These are phyloP conservation scores for Claviceps spartinae DNA, from an alignment of 2,329 filamentous ascomycete species.

Conservation along the genomic window DNA sequence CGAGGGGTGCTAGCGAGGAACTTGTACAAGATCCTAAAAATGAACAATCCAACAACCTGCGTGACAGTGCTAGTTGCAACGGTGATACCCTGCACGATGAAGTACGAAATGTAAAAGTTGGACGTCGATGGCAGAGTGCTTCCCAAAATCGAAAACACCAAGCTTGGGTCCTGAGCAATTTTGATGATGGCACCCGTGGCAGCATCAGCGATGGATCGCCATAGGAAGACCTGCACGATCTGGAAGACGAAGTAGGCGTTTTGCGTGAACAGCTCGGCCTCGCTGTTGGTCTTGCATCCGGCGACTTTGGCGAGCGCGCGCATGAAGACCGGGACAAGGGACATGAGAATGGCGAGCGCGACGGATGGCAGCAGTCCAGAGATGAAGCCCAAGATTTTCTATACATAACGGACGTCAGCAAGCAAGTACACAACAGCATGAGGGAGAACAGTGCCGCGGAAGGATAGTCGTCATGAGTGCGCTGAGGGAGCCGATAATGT, in stretches of 20 bases:
- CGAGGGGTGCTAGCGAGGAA: slow-evolving; percentile 64
- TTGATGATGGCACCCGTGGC: slow-evolving; percentile 54
- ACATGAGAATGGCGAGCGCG: slow-evolving; percentile 68
- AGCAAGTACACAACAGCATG: neutral
- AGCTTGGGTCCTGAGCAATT: slow-evolving; percentile 48
- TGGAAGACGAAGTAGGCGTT: slow-evolving; percentile 88
- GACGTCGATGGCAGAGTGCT: slow-evolving; percentile 65
- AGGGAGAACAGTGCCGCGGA: neutral
- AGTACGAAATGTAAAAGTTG: slow-evolving; percentile 89
- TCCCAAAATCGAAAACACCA: slow-evolving; percentile 52
- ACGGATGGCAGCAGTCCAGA: slow-evolving; percentile 73
- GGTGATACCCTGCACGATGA: slow-evolving; percentile 71
- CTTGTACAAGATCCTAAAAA: slow-evolving; percentile 55
- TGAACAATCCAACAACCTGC: slow-evolving; percentile 50
- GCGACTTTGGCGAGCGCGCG: slow-evolving; percentile 58
- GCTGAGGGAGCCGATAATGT: too few relatives aligned
- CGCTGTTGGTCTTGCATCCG: slow-evolving; percentile 65
- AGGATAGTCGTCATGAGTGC: neutral
- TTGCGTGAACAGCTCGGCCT: slow-evolving; percentile 78
- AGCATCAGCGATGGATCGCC: slow-evolving; percentile 69
- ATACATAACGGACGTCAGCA: neutral
- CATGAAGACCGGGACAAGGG: slow-evolving; percentile 58
- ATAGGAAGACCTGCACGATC: slow-evolving; percentile 84
- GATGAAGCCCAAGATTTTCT: slow-evolving; percentile 58
- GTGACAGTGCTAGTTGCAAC: slow-evolving; percentile 61